Evolutionary conservation across 163 green algal species (phyloP).

Genomic region (Coccomyxa subellipsoidea): DNA sequence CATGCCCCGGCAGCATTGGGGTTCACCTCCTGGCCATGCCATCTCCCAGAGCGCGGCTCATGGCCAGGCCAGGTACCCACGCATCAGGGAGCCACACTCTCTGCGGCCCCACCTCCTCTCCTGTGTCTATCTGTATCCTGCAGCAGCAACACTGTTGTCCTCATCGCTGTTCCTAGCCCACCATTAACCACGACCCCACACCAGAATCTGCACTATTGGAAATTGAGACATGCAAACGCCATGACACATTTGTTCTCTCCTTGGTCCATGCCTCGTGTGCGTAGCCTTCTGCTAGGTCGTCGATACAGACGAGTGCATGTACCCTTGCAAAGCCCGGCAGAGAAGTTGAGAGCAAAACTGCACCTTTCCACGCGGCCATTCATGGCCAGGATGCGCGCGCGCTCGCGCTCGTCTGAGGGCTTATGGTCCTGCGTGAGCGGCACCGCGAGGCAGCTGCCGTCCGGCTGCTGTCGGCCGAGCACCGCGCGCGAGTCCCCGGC

Average conservation of each 20-base stretch:
- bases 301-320: too few species aligned
- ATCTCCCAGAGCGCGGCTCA: conserved; percentile 92
- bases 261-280: too few species aligned
- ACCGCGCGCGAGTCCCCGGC: conserved; percentile 88
- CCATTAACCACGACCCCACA: too few species aligned
- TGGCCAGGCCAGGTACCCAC: conserved; percentile 86
- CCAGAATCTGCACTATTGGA: too few species aligned
- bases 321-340: not conserved
- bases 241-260: too few species aligned
- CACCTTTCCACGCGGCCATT: conserved; percentile 81
- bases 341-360: not conserved
- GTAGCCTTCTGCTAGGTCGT: too few species aligned
- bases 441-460: conserved; percentile 32
- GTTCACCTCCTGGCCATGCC: conserved; percentile 68
- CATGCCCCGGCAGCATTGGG: not conserved
- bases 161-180: too few species aligned
- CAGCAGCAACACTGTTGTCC: not conserved
- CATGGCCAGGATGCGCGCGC: conserved; percentile 65
- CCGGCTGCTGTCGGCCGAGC: conserved; percentile 39
- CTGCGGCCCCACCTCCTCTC: conserved; percentile 80
- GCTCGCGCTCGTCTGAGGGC: conserved; percentile 71
- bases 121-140: conserved; percentile 76
- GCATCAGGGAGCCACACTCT: conserved; percentile 83
- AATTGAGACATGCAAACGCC: too few species aligned
- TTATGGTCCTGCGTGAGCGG: conserved; percentile 91